Base-by-base conservation (phyloP, 2,329 filamentous ascomycete genomes). In the Fusarium duplospermum region DNA sequence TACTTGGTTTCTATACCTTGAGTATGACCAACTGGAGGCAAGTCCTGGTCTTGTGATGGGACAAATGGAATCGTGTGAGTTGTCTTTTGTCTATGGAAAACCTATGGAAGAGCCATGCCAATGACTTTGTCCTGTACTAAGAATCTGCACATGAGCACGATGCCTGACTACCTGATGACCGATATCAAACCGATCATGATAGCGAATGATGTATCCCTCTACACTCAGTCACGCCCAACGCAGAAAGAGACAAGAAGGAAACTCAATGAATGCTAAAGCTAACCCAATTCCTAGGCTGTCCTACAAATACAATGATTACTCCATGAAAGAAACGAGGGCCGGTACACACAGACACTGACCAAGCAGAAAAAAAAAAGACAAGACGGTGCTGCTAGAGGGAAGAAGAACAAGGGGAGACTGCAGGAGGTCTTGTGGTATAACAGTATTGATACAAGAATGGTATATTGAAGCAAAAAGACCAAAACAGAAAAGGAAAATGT, bases 361-460 rank as follows among this genome's bases (percentile, higher is more conserved):
- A 38, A 27, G 33, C 22, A 40, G 33, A 45, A 45, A 66, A 35
- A n/a, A 47, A 60, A 64, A 38, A 6, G 45, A 29, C 24, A 50
- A 50, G 45, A 50, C 45, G 45, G 45, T 50, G 45, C 24, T 50
- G 22, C 58, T 31, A 52, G 18, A 47, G 27, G 38, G 36, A 66
- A 29, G 61, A 59, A 33, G 61, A 59, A 35, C 40, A 62, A 69
- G 72, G 10, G 29, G 66, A 76, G 69, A 57, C 64, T 62, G 20
- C 31, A 27, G 9, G 35, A 58, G 27, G 61, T 58, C 71, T 64
- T 65, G 50, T 62, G 62, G 52, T 69, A 68, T 63, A 66, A 70
- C 40, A 18, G 14, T 76, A 76, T 74, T 69, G 71, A 64, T 77
- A 77, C 73, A 71, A 66, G 70, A 73, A 77, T 74, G 71, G 73